Evolutionary conservation across 2,329 filamentous ascomycete genomes (phyloP), one percentile per base, ranked within the genome.

Genomic region (Monilinia aucupariae): DNA sequence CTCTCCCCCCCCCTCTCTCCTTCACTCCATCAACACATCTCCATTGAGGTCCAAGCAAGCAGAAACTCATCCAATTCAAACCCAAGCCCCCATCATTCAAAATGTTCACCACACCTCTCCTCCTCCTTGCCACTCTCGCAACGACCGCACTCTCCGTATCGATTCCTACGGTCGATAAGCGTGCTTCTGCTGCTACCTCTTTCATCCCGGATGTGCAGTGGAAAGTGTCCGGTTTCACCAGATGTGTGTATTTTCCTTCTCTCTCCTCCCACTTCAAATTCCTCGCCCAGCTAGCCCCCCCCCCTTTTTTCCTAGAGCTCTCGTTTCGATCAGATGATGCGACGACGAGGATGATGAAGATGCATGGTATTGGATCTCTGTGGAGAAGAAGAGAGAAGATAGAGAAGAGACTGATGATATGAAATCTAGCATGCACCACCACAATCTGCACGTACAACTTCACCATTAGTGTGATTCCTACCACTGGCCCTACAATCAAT

Each of bases 211-310:
- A 43, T 34, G 41, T 54, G 20, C 25, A 34, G 13, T 68, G 66
- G 66, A 65, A 54, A 15, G 52, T 66, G 9, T 51, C 45, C 3
- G 34, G 49, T 34, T 65, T 68, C 17, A 64, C 59, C 43, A 61
- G 66, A 50, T 27, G 65, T 67, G n/a, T 13, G 39, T 61, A 8
- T 41, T 34, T 39, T 41, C 5, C 20, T 59, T 43, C 34, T 27
- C 9, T 30, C 8, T 53, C 49, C 39, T 37, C 25, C 37, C 20
- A 37, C 5, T 20, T 9, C 30, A 3, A 30, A n/a, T n/a, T 30
- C 30, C 17, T 25, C 48, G 4, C 22, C 10, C 12, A n/a, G 9
- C n/a, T 34, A 9, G 10, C 54, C n/a, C 27, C n/a, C 30, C n/a
- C n/a, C 54, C 20, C n/a, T n/a, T n/a, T n/a, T 8, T 20, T 37